Conservation (phyloP, 1,139 yeast genomes). For the Magnusiomyces tetraspermus region DNA sequence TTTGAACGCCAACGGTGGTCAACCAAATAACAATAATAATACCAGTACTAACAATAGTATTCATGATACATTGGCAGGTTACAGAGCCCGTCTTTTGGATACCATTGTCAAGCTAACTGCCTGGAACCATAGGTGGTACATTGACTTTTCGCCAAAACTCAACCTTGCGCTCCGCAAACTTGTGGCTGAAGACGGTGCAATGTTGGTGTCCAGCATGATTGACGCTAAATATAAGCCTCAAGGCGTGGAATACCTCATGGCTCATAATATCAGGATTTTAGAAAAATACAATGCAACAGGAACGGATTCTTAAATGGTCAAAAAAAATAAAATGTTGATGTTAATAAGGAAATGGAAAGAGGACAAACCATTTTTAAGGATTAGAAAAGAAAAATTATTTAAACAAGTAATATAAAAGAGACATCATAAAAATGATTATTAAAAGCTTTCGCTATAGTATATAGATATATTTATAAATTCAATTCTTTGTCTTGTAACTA, state of each 20-base stretch:
- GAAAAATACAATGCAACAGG: constrained; percentile 39
- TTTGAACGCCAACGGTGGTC: constrained; percentile 13
- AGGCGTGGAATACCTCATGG: constrained; percentile 54
- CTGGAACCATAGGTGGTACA: constrained; percentile 97
- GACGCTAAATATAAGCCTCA: constrained; percentile 61
- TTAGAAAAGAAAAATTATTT: too few species aligned
- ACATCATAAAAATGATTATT: too few species aligned
- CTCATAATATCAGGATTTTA: constrained; percentile 43
- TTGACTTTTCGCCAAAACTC: constrained; percentile 70
- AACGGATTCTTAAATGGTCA: constrained; percentile 22
- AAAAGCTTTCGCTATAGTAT: too few species aligned
- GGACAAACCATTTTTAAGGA: neutral
- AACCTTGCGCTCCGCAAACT: constrained; percentile 47
- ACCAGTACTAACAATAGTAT: constrained; percentile 3
- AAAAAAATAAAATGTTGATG: neutral
- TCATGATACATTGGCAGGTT: neutral
- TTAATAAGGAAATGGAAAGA: neutral
- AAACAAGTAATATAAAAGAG: too few species aligned
- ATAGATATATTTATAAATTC: too few species aligned
- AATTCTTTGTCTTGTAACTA: too few species aligned
- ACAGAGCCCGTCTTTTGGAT: constrained; percentile 35
- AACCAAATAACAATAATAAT: neutral
- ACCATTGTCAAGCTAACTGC: constrained; percentile 67
- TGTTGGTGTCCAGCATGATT: constrained; percentile 67
- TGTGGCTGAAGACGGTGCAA: constrained; percentile 67